Evolutionary conservation across 139 green algal genomes (phyloP).

Genomic region (Picochlorum sp.): DNA sequence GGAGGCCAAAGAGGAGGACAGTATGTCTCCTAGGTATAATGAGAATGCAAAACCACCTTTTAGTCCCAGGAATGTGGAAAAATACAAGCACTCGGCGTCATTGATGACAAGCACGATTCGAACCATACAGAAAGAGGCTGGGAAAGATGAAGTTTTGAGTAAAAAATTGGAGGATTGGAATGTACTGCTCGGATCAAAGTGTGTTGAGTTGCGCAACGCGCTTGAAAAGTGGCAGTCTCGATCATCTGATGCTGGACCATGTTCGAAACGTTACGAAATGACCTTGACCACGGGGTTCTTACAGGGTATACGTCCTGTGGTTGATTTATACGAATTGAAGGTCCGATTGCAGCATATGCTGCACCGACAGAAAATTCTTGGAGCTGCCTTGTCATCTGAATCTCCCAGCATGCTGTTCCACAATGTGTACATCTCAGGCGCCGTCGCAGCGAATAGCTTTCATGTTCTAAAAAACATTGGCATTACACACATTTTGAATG

Average conservation of each 20-base stretch:
- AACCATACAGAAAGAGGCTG: constrained; percentile 38
- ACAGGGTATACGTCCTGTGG: constrained; percentile 65
- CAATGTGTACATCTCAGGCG: constrained; percentile 63
- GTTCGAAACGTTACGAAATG: not conserved
- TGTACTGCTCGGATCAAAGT: constrained; percentile 25
- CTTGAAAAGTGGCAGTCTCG: constrained; percentile 64
- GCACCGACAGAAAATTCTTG: constrained; percentile 58
- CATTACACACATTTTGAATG: constrained; percentile 82
- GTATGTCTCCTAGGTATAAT: not conserved
- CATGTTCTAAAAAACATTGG: constrained; percentile 70
- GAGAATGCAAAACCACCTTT: not conserved
- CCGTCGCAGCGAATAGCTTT: constrained; percentile 58
- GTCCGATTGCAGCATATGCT: constrained; percentile 78
- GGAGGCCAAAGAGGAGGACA: constrained; percentile 2
- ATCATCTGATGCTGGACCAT: constrained; percentile 12
- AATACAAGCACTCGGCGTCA: not conserved
- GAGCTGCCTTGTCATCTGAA: constrained; percentile 40
- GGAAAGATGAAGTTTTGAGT: constrained; percentile 29
- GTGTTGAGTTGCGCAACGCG: constrained; percentile 43
- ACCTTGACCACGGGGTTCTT: constrained; percentile 75
- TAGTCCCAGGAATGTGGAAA: not conserved
- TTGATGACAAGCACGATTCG: constrained; percentile 40
- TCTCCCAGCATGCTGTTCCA: constrained; percentile 42
- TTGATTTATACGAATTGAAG: constrained; percentile 83
- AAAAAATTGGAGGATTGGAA: constrained; percentile 36